These are phyloP conservation scores for Purpureocillium takamizusanense DNA, from an alignment of 2,329 filamentous ascomycete species.

Conservation along the genomic window DNA sequence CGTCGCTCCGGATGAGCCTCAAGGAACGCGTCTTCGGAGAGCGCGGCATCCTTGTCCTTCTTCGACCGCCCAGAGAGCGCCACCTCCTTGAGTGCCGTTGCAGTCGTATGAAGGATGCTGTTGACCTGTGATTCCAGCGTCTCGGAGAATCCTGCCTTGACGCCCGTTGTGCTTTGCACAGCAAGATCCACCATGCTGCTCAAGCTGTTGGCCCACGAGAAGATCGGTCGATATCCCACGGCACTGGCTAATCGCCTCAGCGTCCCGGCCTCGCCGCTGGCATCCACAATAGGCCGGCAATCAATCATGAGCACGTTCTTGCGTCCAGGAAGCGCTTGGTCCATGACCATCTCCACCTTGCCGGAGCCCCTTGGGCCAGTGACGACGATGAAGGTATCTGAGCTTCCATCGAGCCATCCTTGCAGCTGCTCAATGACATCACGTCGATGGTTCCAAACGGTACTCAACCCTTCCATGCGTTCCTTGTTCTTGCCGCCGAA, in stretches of 20 bases:
- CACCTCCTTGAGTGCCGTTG: constrained; percentile 68
- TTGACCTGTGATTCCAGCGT: constrained; percentile 80
- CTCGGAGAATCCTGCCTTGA: constrained; percentile 90
- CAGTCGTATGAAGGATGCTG: constrained; percentile 83
- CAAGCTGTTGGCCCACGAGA: constrained; percentile 93
- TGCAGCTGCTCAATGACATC: constrained; percentile 73
- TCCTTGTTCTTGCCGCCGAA: constrained; percentile 43
- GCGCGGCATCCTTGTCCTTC: constrained; percentile 60
- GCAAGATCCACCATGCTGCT: constrained; percentile 89
- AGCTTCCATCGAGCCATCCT: constrained; percentile 78
- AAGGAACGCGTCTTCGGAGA: constrained; percentile 78
- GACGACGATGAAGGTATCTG: constrained; percentile 87
- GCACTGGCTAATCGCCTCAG: constrained; percentile 73
- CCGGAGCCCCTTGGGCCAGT: constrained; percentile 88
- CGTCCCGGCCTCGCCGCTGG: constrained; percentile 75
- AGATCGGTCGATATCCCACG: constrained; percentile 87
- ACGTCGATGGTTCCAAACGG: constrained; percentile 82
- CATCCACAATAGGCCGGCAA: constrained; percentile 88
- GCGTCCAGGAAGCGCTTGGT: constrained; percentile 69
- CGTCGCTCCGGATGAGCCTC: constrained; percentile 80
- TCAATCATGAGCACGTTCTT: constrained; percentile 78
- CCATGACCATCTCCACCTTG: constrained; percentile 78
- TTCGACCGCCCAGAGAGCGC: constrained; percentile 62
- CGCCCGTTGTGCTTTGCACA: constrained; percentile 85
- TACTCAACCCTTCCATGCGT: constrained; percentile 62